Percentiles rank a stretch among this genome's conserved stretches.
phyloP scores from a whole-genome alignment of 805 yeast genomes.

The Cyberlindnera veronae region DNA sequence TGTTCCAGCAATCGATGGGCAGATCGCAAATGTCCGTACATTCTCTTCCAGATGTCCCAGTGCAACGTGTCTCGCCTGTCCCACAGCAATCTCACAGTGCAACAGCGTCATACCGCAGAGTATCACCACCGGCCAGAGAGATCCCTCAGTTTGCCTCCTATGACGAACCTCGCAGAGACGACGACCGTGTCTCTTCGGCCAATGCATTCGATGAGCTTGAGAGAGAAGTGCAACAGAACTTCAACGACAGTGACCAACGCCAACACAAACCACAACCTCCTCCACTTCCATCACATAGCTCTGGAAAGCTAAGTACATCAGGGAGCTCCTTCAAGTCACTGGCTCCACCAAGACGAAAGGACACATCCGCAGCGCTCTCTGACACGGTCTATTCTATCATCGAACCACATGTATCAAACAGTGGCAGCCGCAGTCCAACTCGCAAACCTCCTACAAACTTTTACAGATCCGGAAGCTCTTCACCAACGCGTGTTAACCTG shows the following conservation, averaged over 20 bases:
- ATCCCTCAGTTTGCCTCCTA: constrained; percentile 4
- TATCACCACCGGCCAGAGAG: constrained; percentile 3
- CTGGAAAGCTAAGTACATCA: constrained; percentile 13
- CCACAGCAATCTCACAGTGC: neutral
- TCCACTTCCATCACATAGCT: constrained; percentile 27
- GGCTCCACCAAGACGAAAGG: constrained; percentile 10
- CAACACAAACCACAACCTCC: constrained; percentile 17
- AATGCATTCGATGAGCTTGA: constrained; percentile 33
- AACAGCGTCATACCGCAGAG: neutral
- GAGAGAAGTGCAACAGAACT: constrained; percentile 31
- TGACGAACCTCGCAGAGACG: neutral
- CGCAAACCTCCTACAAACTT: constrained; percentile 21
- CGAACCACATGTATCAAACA: no score
- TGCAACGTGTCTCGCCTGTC: constrained; percentile 2
- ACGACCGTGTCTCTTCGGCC: constrained; percentile 11
- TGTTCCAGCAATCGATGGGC: constrained; percentile 6
- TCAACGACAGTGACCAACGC: constrained; percentile 7
- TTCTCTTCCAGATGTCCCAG: constrained; percentile 26
- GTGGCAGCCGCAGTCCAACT: constrained; percentile 14
- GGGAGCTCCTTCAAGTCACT: constrained; percentile 8
- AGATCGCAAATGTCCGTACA: constrained; percentile 17
- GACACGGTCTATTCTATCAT: constrained; percentile 19
- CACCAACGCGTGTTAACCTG: constrained; percentile 17
- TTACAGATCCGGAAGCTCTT: constrained; percentile 15
- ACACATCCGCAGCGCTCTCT: constrained; percentile 19